These are phyloP conservation scores for Neonectria punicea DNA, from an alignment of 2,329 filamentous ascomycete species.

Conservation along the genomic window DNA sequence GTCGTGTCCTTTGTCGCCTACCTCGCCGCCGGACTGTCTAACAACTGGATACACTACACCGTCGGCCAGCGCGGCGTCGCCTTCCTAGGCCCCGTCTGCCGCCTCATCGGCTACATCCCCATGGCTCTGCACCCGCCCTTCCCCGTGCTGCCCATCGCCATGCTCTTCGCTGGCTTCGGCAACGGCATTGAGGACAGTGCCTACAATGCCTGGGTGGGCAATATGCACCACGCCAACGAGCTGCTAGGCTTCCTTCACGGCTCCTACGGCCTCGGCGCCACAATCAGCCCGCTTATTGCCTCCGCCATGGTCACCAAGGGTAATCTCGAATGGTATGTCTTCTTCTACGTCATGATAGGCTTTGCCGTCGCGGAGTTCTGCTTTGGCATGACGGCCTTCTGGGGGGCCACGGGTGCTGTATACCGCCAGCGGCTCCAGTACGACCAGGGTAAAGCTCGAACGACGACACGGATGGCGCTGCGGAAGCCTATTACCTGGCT, in stretches of 20 bases:
- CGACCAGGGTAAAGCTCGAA: conserved; percentile 51
- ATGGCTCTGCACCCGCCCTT: conserved; percentile 76
- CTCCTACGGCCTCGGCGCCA: conserved; percentile 77
- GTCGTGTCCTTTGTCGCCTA: conserved; percentile 75
- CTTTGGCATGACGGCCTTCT: conserved; percentile 67
- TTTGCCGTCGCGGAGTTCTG: conserved; percentile 66
- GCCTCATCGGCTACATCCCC: conserved; percentile 72
- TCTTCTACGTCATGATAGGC: conserved; percentile 80
- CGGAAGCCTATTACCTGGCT: conserved; percentile 73
- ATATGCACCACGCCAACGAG: conserved; percentile 78
- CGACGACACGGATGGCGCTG: conserved; percentile 59
- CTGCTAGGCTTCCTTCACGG: conserved; percentile 78
- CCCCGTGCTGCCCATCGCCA: conserved; percentile 71
- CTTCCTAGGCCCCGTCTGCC: conserved; percentile 69
- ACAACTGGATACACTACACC: conserved; percentile 71
- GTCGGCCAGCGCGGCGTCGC: conserved; percentile 79
- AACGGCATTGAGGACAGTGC: conserved; percentile 74
- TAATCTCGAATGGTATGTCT: conserved; percentile 73
- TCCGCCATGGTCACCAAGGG: conserved; percentile 77
- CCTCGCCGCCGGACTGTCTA: conserved; percentile 69
- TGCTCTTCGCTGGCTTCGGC: conserved; percentile 75
- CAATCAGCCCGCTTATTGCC: conserved; percentile 75
- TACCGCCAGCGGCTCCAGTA: conserved; percentile 55
- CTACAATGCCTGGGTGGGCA: conserved; percentile 72
- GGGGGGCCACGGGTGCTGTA: conserved; percentile 66